Evolutionary conservation across 1,284 basidiomycete species (phyloP), one percentile per base, ranked within the genome.

Genomic region (Sanghuangporus sanghuang): DNA sequence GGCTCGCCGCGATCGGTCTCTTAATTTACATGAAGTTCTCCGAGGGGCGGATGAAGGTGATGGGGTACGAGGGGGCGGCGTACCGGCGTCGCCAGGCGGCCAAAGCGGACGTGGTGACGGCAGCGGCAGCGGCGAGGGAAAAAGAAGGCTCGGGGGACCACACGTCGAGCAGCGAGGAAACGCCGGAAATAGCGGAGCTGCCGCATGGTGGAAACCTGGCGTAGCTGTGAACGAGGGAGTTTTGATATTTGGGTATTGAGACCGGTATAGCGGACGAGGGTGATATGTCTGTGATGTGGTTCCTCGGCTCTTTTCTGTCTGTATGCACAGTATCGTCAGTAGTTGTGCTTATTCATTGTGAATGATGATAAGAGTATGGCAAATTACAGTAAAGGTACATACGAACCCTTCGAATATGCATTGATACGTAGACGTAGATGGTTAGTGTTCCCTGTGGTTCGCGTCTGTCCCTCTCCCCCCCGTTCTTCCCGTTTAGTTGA

Each of bases 21-120:
- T 79, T 95, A 57, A 71, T 90, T 64, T 82, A 80, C 71, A 80
- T 92, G 81, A 93, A 93, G 75, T 93, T 75, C 69, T 78, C 70
- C 59, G 87, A 89, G 79, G 85, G 71, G 27, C 69, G 72, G 32
- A 61, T 69, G 18, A 68, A 36, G 48, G 35, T 72, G 18, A 61
- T 72, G 44, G 70, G 72, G 14, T 39, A 55, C 42, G 67, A 71
- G 62, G 67, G 66, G 40, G 62, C 50, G 5, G 65, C 62, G 16
- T 69, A 67, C 3, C 59, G 44, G 12, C 38, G 59, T 44, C 61
- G 69, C 27, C 60, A 64, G 21, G 54, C 21, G n/a, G 44, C 42
- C 23, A 57, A 60, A 18, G 54, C 14, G 12, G 44, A 48, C n/a
- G 60, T 44, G 16, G 49, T 11, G 11, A 46, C 16, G 16, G 44